phyloP scores from a whole-genome alignment of 495 filamentous ascomycete species.

The Talaromyces trachyspermus region DNA sequence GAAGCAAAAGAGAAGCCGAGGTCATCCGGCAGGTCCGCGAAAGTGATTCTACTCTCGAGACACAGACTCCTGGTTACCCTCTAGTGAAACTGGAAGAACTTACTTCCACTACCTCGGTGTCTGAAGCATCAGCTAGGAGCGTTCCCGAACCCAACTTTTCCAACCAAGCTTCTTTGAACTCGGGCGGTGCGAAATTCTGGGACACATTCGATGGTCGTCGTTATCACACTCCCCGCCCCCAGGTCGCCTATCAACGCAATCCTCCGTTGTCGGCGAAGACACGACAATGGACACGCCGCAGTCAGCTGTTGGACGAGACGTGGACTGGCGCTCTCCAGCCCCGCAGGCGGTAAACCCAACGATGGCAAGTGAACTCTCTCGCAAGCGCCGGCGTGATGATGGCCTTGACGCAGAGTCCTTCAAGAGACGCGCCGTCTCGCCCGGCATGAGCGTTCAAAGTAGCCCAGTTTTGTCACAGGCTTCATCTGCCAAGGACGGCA shows the following conservation, averaged over 20 bases:
- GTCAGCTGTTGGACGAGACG: slow-evolving; percentile 25
- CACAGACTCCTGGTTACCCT: slow-evolving; percentile 24
- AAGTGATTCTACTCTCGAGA: slow-evolving; percentile 43
- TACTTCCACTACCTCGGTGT: slow-evolving; percentile 44
- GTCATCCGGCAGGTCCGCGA: slow-evolving; percentile 91
- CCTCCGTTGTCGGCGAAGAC: slow-evolving; percentile 65
- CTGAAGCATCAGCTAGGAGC: slow-evolving; percentile 45
- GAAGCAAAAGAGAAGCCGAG: slow-evolving; percentile 91
- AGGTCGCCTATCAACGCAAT: slow-evolving; percentile 43
- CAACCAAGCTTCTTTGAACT: slow-evolving; percentile 61
- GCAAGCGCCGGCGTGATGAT: slow-evolving; percentile 81
- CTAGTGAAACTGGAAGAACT: slow-evolving; percentile 22
- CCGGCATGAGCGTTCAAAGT: slow-evolving; percentile 84
- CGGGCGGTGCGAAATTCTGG: slow-evolving; percentile 71
- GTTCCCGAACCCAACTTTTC: slow-evolving; percentile 58
- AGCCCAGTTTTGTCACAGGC: slow-evolving; percentile 78
- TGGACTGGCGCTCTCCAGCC: slow-evolving; percentile 36
- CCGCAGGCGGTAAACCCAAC: slow-evolving; percentile 37
- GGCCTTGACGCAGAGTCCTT: slow-evolving; percentile 84
- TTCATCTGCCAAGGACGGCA: slow-evolving; percentile 61
- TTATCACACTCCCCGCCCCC: slow-evolving; percentile 62
- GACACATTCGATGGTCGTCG: slow-evolving; percentile 59
- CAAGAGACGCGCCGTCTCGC: slow-evolving; percentile 89
- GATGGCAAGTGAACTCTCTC: slow-evolving; percentile 60
- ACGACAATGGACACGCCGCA: slow-evolving; percentile 68